Percentiles rank a stretch among this genome's conserved stretches.
Conservation (phyloP, 257 asterid genomes). For the Catharanthus roseus region DNA sequence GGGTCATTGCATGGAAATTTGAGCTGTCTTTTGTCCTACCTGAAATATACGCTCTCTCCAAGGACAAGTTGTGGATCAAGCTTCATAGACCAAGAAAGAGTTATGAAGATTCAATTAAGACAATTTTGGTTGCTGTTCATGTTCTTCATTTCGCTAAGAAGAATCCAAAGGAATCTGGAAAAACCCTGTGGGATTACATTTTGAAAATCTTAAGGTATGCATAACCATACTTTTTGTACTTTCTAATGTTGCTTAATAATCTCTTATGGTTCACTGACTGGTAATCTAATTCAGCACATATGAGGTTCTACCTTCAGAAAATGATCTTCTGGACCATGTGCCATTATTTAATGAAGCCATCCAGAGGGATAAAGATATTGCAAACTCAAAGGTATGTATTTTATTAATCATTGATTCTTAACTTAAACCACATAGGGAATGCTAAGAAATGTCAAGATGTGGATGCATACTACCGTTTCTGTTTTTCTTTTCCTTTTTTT, state of each 20-base stretch:
- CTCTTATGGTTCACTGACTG: constrained; percentile 10
- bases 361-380: constrained; percentile 45
- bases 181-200: constrained; percentile 45
- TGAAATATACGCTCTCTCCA: constrained; percentile 42
- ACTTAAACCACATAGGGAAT: neutral
- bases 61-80: constrained; percentile 47
- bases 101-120: constrained; percentile 34
- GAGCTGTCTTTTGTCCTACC: constrained; percentile 43
- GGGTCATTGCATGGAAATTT: constrained; percentile 60
- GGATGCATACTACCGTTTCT: neutral
- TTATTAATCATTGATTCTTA: neutral
- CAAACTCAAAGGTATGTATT: constrained; percentile 43
- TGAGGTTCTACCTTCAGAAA: constrained; percentile 53
- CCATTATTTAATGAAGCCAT: constrained; percentile 43
- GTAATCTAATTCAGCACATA: constrained; percentile 36
- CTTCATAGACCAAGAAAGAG: constrained; percentile 47
- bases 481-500: neutral
- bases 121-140: constrained; percentile 41
- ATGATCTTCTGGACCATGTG: constrained; percentile 52
- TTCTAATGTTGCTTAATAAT: neutral
- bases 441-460: neutral
- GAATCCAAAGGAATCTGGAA: constrained; percentile 31
- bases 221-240: constrained; percentile 8
- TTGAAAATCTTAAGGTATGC: constrained; percentile 36
- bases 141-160: constrained; percentile 49